Conservation (phyloP, 2,329 filamentous ascomycete species). For the Zasmidium cellare region DNA sequence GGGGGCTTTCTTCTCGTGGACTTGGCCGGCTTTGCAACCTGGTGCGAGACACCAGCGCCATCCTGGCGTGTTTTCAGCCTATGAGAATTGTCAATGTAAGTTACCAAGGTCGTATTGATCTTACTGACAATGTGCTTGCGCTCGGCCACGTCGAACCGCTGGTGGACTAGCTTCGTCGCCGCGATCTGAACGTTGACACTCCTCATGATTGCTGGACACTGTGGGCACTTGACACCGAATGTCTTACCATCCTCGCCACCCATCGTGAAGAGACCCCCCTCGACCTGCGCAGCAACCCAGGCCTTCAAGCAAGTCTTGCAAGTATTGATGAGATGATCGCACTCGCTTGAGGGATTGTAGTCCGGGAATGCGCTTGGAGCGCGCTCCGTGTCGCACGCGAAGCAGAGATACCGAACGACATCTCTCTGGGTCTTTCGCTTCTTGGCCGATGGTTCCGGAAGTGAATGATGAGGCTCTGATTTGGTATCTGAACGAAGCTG, state of each 20-base stretch:
- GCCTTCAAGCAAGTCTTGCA: conserved; percentile 38
- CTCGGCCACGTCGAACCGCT: conserved; percentile 36
- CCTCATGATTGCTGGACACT: conserved; percentile 48
- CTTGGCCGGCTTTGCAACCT: conserved; percentile 54
- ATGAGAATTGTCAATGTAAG: too few relatives aligned
- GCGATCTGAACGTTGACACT: conserved; percentile 48
- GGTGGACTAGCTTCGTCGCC: conserved; percentile 44
- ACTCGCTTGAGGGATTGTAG: conserved; percentile 36
- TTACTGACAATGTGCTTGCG: conserved; percentile 21
- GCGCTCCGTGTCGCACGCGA: conserved; percentile 22
- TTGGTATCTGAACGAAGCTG: conserved; percentile 11
- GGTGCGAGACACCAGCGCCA: conserved; percentile 56
- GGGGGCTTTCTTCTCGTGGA: conserved; percentile 29
- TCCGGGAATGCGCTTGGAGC: conserved; percentile 30
- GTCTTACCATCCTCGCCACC: conserved; percentile 28
- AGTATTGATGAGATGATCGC: conserved; percentile 38
- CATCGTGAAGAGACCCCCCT: conserved; percentile 13
- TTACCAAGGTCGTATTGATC: too few relatives aligned
- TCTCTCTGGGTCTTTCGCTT: conserved; percentile 6
- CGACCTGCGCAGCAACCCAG: conserved; percentile 38
- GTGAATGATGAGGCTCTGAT: background rate
- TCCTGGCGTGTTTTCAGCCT: conserved; percentile 28
- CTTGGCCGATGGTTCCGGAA: conserved; percentile 1
- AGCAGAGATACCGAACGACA: conserved; percentile 20
- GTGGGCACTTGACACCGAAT: conserved; percentile 53